Evolutionary conservation across 768 basidiomycete genomes (phyloP).

Genomic region (Hortiboletus campestris): DNA sequence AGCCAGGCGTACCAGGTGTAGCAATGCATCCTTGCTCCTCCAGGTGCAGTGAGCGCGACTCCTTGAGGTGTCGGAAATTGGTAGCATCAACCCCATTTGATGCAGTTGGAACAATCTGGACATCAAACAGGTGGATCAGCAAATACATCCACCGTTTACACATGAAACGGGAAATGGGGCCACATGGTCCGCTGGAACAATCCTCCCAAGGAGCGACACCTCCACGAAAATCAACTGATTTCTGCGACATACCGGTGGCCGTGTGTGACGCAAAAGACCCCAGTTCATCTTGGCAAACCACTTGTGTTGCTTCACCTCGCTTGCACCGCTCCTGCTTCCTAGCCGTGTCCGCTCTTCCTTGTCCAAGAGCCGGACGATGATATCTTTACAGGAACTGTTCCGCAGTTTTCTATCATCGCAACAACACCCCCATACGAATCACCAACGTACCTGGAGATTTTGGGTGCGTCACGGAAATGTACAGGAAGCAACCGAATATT

Average conservation of each 20-base stretch:
- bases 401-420: slow-evolving; percentile 5
- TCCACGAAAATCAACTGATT: not conserved
- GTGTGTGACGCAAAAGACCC: slow-evolving; percentile 90
- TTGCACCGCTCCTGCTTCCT: slow-evolving; percentile 92
- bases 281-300: slow-evolving; percentile 98
- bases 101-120: slow-evolving; percentile 72
- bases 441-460: slow-evolving; percentile 64
- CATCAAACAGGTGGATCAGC: slow-evolving; percentile 25
- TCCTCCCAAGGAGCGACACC: not conserved
- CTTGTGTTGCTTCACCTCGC: slow-evolving; percentile 98
- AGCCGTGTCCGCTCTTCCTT: slow-evolving; percentile 88
- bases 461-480: slow-evolving; percentile 81
- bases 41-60: slow-evolving; percentile 88
- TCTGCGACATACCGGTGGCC: slow-evolving; percentile 74
- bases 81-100: slow-evolving; percentile 80
- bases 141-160: slow-evolving; percentile 16
- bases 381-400: slow-evolving; percentile 81
- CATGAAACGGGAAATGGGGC: slow-evolving; percentile 8
- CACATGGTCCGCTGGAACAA: slow-evolving; percentile 9
- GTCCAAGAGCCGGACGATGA: slow-evolving; percentile 81
- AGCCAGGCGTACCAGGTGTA: slow-evolving; percentile 39
- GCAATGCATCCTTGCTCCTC: slow-evolving; percentile 55
- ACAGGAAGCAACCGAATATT: slow-evolving; percentile 90
- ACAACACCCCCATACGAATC: not conserved
- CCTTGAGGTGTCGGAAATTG: slow-evolving; percentile 89